Conservation (phyloP, 805 yeast species). For the Suhomyces sp. region DNA sequence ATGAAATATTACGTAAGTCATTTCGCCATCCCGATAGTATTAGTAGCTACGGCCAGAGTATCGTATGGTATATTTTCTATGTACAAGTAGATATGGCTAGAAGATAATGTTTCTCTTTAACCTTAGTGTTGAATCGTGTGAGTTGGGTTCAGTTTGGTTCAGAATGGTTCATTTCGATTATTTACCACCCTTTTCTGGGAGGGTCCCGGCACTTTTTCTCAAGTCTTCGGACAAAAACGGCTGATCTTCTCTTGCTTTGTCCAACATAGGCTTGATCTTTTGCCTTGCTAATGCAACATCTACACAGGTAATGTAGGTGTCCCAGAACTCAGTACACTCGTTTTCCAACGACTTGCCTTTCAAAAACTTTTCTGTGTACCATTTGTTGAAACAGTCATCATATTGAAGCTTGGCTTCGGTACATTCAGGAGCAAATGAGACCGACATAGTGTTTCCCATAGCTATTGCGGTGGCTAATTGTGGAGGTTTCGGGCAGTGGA, state of each 20-base stretch:
- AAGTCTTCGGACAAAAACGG: conserved; percentile 55
- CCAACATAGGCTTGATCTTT: conserved; percentile 79
- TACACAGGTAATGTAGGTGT: conserved; percentile 83
- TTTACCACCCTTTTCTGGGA: conserved; percentile 21
- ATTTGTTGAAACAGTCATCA: conserved; percentile 88
- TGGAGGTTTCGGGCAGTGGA: not conserved
- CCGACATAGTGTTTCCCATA: conserved; percentile 51
- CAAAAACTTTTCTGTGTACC: conserved; percentile 89
- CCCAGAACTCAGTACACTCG: conserved; percentile 91
- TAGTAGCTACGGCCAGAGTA: not conserved
- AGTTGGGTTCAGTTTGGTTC: not conserved
- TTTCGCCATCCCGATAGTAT: not conserved
- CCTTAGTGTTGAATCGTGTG: not conserved
- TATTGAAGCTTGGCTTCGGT: conserved; percentile 80
- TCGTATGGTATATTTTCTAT: not conserved
- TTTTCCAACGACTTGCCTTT: conserved; percentile 57
- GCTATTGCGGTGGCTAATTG: not conserved
- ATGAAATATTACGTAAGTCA: not conserved
- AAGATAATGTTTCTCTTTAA: not conserved
- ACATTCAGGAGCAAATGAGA: conserved; percentile 95
- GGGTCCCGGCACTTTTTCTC: conserved; percentile 23
- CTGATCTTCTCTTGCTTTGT: conserved; percentile 85
- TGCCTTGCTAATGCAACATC: conserved; percentile 65
- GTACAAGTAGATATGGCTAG: not conserved
- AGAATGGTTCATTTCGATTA: not conserved